phyloP scores from a whole-genome alignment of 129 eudicot species.

The Arctium minus region DNA sequence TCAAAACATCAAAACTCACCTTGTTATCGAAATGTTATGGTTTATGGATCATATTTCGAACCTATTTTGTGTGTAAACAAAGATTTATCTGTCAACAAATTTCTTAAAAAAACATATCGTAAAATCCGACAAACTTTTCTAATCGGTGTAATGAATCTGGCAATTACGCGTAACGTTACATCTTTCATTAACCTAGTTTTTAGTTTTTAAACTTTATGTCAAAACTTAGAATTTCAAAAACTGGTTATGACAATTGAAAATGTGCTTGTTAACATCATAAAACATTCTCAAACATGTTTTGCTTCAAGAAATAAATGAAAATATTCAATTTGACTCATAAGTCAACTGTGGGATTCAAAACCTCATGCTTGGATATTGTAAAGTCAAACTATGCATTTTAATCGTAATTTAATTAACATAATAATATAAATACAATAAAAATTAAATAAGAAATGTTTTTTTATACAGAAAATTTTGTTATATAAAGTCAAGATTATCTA shows the following conservation, averaged over 20 bases:
- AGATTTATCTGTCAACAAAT: not conserved
- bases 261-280: not conserved
- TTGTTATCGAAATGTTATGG: not conserved
- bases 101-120: too few species aligned
- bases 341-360: not conserved
- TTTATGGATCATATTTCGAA: not conserved
- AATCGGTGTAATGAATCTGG: too few species aligned
- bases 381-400: not conserved
- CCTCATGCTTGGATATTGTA: not conserved
- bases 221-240: not conserved
- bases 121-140: not conserved
- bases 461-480: not conserved
- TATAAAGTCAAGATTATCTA: not conserved
- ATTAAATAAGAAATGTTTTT: not conserved
- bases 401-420: not conserved
- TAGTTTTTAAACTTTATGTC: too few species aligned
- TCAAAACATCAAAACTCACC: not conserved
- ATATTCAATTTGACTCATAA: not conserved
- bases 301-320: not conserved
- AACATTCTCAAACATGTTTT: not conserved
- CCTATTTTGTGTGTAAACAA: not conserved
- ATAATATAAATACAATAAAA: too few species aligned
- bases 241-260: not conserved
- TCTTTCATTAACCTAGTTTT: too few species aligned
- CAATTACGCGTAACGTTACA: too few species aligned